Percentiles rank a stretch among this genome's conserved stretches.
These are phyloP conservation scores for Linaria vulgaris DNA, from an alignment of 257 asterid species.

Conservation along the genomic window DNA sequence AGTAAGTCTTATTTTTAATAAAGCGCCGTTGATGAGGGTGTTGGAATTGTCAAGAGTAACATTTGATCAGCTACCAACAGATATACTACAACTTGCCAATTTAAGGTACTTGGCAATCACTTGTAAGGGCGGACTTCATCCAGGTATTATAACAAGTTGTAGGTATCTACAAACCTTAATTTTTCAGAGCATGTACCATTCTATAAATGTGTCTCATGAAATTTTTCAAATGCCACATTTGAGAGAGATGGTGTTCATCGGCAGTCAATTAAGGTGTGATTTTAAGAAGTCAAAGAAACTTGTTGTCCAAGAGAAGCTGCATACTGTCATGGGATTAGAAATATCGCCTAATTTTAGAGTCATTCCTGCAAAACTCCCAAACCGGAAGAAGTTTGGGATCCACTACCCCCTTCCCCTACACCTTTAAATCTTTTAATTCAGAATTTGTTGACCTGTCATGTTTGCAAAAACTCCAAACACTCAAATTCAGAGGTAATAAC, in stretches of 20 bases:
- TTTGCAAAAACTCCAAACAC: background rate
- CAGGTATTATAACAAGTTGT: background rate
- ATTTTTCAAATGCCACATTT: slow-evolving; percentile 6
- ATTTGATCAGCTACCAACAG: background rate
- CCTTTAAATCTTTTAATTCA: too few species aligned
- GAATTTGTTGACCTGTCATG: background rate
- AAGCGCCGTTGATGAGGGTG: slow-evolving; percentile 5
- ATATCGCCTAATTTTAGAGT: background rate
- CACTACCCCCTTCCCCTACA: too few species aligned
- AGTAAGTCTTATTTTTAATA: too few species aligned
- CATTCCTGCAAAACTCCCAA: background rate
- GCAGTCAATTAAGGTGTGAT: too few species aligned
- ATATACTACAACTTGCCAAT: background rate
- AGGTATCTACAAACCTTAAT: background rate
- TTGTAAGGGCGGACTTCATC: background rate
- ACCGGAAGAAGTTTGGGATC: background rate
- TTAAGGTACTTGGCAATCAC: slow-evolving; percentile 4
- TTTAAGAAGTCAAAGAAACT: background rate
- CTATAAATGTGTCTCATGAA: background rate
- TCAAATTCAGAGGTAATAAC: background rate
- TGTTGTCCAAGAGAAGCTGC: background rate
- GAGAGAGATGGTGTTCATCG: background rate
- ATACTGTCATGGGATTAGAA: background rate
- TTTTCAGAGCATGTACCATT: background rate
- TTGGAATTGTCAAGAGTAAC: background rate